Evolutionary conservation across 1,284 basidiomycete species (phyloP).

Genomic region (Vanrija sp.): DNA sequence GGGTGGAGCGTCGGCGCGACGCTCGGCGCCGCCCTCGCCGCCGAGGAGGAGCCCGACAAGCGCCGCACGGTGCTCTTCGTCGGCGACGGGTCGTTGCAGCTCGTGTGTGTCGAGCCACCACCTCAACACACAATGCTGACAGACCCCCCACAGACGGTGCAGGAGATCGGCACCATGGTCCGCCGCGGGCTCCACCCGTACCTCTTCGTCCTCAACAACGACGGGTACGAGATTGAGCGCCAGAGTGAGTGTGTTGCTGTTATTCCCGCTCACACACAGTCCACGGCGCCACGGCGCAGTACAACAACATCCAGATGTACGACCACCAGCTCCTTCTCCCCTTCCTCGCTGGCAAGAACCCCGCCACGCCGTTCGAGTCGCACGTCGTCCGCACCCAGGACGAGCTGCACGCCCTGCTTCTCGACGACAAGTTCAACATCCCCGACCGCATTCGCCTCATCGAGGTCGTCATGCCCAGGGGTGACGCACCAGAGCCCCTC

Average conservation of each 20-base stretch:
- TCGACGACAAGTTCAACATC: slow-evolving; percentile 38
- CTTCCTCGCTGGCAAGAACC: slow-evolving; percentile 33
- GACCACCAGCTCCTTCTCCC: slow-evolving; percentile 49
- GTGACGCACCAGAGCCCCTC: slow-evolving; percentile 41
- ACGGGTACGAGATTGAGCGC: slow-evolving; percentile 84
- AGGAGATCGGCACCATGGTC: slow-evolving; percentile 55
- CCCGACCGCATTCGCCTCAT: slow-evolving; percentile 45
- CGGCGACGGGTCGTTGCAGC: slow-evolving; percentile 58
- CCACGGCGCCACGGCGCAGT: slow-evolving; percentile 45
- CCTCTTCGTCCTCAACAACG: slow-evolving; percentile 73
- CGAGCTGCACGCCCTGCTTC: slow-evolving; percentile 57
- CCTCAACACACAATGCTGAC: background rate
- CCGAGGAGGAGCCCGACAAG: slow-evolving; percentile 60
- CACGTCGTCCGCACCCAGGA: slow-evolving; percentile 39
- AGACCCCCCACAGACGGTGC: slow-evolving; percentile 39
- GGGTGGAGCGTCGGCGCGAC: slow-evolving; percentile 56
- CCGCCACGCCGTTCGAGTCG: slow-evolving; percentile 21
- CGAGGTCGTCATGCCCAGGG: slow-evolving; percentile 48
- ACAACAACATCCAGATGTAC: slow-evolving; percentile 51
- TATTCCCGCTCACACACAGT: slow-evolving; percentile 29
- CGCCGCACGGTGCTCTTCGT: slow-evolving; percentile 75
- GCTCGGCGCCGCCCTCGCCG: slow-evolving; percentile 58
- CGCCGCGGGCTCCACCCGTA: slow-evolving; percentile 49
- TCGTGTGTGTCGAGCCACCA: slow-evolving; percentile 42
- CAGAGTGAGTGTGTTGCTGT: slow-evolving; percentile 61